A percentile compares a stretch with the other conserved stretches of the same genome.
phyloP scores from a whole-genome alignment of 768 basidiomycete species.

The Agaricus blazei region DNA sequence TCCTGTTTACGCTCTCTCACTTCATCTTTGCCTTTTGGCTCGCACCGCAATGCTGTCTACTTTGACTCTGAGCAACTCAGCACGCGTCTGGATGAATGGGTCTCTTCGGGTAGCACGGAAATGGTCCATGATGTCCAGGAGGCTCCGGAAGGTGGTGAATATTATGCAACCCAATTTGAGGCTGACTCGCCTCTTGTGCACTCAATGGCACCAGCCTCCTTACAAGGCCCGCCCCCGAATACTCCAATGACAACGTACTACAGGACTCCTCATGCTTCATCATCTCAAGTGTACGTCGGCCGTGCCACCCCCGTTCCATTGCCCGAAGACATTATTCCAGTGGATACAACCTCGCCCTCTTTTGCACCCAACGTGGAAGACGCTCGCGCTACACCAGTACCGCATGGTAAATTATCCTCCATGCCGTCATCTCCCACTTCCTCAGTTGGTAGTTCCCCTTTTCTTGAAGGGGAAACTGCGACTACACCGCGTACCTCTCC shows the following conservation, averaged over 20 bases:
- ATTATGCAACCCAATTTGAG: neutral
- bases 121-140: slow-evolving; percentile 4
- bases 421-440: neutral
- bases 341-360: neutral
- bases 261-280: slow-evolving; percentile 16
- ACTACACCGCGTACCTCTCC: slow-evolving; percentile 3
- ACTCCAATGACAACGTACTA: slow-evolving; percentile 15
- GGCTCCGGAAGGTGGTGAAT: slow-evolving; percentile 5
- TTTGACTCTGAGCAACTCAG: slow-evolving; percentile 28
- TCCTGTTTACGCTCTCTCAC: slow-evolving; percentile 9
- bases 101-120: slow-evolving; percentile 14
- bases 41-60: slow-evolving; percentile 28
- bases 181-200: neutral
- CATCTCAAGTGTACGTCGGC: slow-evolving; percentile 24
- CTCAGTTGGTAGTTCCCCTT: neutral
- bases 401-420: neutral
- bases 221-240: slow-evolving; percentile 15
- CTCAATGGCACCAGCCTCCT: neutral
- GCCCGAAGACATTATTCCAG: neutral
- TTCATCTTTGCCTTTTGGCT: slow-evolving; percentile 3
- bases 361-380: neutral
- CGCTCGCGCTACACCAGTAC: slow-evolving; percentile 4
- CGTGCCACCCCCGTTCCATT: neutral
- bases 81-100: slow-evolving; percentile 19
- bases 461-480: neutral